Base-by-base conservation (phyloP, 2,329 filamentous ascomycete species). In the Penicillium palitans region DNA sequence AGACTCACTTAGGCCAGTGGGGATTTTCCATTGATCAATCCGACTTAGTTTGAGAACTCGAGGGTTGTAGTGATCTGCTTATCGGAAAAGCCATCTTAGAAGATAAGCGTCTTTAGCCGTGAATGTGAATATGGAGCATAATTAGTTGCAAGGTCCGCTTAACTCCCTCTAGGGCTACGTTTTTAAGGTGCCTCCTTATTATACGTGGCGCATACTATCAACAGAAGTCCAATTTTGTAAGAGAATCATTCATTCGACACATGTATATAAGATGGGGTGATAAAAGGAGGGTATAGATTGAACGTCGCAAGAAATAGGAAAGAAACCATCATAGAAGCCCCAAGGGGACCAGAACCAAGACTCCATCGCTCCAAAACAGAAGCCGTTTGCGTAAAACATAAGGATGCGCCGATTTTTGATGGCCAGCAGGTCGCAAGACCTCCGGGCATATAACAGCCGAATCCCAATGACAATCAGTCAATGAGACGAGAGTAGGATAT, bases 231-330 rank as follows among this genome's bases (percentile, higher is more conserved):
- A 46, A 17, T 17, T 37, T 37, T 46, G 8, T 19, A 7, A 46
- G 2, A 35, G 5, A 35, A 1, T 37, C 12, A 17, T 25, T n/a
- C 21, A 37, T 33, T 33, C 7, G 3, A 17, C 31, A 13, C 31
- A 33, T 33, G 12, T 37, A 17, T 27, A 31, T 37, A 46, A 24
- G 17, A 25, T 15, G 27, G 5, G 21, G 5, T 8, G 8, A 17
- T 12, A 50, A 29, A 51, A 58, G 19, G 45, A 56, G 55, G 57
- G 52, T 62, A 63, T 65, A 59, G 42, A 58, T 57, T 62, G 24
- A 35, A 49, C 12, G n/a, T 40, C 21, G 42, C 42, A 50, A 50
- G 1, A 51, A n/a, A 45, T 33, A 27, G 42, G 12, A 27, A 48
- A 24, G 37, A 15, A 52, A 10, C n/a, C 44, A 41, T 15, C 19